Percentiles rank a stretch among this genome's conserved stretches.
These are phyloP conservation scores for Barbatosphaeria neglecta DNA, from an alignment of 495 filamentous ascomycete genomes.

Conservation along the genomic window DNA sequence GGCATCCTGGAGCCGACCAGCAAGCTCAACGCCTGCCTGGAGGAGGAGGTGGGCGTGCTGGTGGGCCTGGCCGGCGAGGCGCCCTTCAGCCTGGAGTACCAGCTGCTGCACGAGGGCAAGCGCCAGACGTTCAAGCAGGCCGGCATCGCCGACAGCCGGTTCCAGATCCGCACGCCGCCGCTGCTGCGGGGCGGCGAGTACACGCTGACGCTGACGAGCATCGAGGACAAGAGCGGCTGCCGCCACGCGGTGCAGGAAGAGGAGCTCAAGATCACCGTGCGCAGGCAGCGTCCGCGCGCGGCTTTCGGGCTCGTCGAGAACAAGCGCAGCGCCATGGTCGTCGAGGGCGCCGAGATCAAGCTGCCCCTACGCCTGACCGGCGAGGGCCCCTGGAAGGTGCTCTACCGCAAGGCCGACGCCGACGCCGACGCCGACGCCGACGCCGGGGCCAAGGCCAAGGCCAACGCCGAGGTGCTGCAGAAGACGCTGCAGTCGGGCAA, in stretches of 20 bases:
- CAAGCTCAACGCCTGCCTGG: constrained; percentile 61
- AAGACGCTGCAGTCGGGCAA: constrained; percentile 52
- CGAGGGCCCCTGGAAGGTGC: constrained; percentile 68
- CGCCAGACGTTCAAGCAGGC: constrained; percentile 54
- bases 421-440: too few relatives aligned
- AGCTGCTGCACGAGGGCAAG: constrained; percentile 83
- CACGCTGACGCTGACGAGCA: constrained; percentile 63
- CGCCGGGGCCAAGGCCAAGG: too few relatives aligned
- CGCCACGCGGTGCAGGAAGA: constrained; percentile 69
- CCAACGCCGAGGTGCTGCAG: constrained; percentile 28
- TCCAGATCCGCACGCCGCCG: constrained; percentile 61
- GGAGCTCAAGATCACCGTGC: constrained; percentile 69
- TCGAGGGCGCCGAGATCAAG: constrained; percentile 61
- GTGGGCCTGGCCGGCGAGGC: constrained; percentile 67
- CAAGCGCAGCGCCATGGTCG: constrained; percentile 54
- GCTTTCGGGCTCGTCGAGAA: constrained; percentile 74
- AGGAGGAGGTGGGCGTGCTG: constrained; percentile 60
- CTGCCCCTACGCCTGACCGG: constrained; percentile 78
- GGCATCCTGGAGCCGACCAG: constrained; percentile 45
- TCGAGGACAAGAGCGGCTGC: constrained; percentile 79
- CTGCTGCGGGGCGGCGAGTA: constrained; percentile 78
- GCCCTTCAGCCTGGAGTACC: constrained; percentile 86
- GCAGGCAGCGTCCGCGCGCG: constrained; percentile 73
- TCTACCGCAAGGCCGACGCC: constrained; percentile 54
- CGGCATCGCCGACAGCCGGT: constrained; percentile 44